Base-by-base conservation (phyloP, 1,284 basidiomycete genomes). In the Polyporus tsugae region DNA sequence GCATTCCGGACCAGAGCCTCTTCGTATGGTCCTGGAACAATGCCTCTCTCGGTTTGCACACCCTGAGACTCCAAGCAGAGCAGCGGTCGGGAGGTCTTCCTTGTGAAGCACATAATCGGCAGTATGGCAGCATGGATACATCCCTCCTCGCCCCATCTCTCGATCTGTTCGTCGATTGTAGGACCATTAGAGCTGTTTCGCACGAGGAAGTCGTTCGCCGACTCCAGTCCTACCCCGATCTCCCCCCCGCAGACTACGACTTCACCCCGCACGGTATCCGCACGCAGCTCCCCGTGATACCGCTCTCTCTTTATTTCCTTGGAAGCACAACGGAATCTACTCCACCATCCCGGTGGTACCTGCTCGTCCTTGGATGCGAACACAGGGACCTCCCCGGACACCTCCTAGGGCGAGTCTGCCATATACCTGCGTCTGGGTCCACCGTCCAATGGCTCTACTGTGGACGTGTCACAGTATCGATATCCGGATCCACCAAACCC, bases 211-310 rank as follows among this genome's bases (percentile, higher is more conserved):
- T 49, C 46, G 11, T 11, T 11, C 46, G 7, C 9, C n/a, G 4
- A 22, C n/a, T 46, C n/a, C 44, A 46, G 44, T 46, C 6, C 6
- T 7, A 22, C 22, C 46, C n/a, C 9, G 10, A 22, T 49, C 6
- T 49, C 9, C n/a, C n/a, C 46, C 9, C 46, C 4, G 6, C 46
- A 10, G 3, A n/a, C n/a, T 49, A 49, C n/a, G 10, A 49, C n/a
- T 49, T 49, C 46, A 49, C 46, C 11, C 46, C 46, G 7, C 46
- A 49, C 46, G 46, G 46, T 22, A 49, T 49, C 46, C 46, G 46
- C n/a, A 49, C 46, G 4, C 46, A 49, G 46, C 46, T 49, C n/a
- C 46, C 46, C n/a, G 4, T 22, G 2, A 49, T 49, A 10, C 46
- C 46, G 22, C 46, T 49, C 46, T 49, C 46, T 9, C 46, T 49